These are phyloP conservation scores for Rhododendron williamsianum DNA, from an alignment of 148 eudicot species.

Conservation along the genomic window DNA sequence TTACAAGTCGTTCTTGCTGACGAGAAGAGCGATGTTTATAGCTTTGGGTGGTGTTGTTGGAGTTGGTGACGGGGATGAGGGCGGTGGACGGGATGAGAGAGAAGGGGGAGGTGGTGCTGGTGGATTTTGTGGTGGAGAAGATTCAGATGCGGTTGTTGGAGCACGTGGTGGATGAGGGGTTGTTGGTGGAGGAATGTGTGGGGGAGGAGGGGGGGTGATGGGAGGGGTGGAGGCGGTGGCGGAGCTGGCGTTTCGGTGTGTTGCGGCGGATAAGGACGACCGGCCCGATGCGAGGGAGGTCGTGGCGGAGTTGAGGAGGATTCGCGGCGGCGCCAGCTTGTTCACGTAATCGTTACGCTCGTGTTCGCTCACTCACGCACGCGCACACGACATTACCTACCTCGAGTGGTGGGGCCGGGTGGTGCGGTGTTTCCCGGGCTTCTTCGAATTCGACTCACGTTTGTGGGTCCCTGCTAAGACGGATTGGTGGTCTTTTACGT, in stretches of 20 bases:
- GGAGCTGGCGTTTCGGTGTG: slow-evolving; percentile 82
- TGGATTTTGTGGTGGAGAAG: slow-evolving; percentile 53
- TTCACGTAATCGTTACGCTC: not conserved
- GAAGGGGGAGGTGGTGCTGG: slow-evolving; percentile 57
- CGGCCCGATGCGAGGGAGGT: slow-evolving; percentile 83
- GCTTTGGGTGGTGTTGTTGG: slow-evolving; percentile 84
- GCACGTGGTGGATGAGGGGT: slow-evolving; percentile 60
- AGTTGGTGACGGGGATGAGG: slow-evolving; percentile 73
- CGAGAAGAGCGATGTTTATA: slow-evolving; percentile 87
- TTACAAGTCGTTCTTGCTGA: slow-evolving; percentile 61
- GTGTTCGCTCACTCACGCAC: no score
- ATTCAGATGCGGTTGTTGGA: slow-evolving; percentile 53
- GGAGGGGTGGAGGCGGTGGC: slow-evolving; percentile 71
- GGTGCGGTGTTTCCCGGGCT: slow-evolving; percentile 12
- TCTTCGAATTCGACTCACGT: slow-evolving; percentile 33
- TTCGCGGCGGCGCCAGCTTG: slow-evolving; percentile 24
- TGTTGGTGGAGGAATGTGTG: slow-evolving; percentile 32
- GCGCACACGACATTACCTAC: no score
- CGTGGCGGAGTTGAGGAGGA: slow-evolving; percentile 67
- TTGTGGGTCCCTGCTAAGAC: slow-evolving; percentile 40
- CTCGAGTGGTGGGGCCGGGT: not conserved
- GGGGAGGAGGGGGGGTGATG: slow-evolving; percentile 30
- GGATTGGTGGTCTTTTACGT: not conserved
- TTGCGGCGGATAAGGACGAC: slow-evolving; percentile 85
- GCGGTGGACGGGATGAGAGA: slow-evolving; percentile 65